Evolutionary conservation across 345 rosid genomes (phyloP).

Genomic region (Citrus reticulata): DNA sequence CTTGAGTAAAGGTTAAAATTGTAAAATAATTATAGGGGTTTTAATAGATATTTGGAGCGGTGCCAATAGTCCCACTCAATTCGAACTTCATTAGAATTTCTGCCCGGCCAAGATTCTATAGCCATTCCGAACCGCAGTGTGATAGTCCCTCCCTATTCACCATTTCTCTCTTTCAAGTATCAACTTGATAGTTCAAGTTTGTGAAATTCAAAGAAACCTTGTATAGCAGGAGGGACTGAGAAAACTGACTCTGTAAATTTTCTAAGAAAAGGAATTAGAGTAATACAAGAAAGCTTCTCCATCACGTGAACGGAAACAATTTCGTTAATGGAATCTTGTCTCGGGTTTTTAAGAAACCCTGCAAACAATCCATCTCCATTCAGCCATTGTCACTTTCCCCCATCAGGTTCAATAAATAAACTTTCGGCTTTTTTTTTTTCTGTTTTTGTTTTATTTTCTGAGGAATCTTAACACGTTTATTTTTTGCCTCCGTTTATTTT

Average conservation of each 20-base stretch:
- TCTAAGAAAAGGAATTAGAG: not conserved
- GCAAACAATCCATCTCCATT: not conserved
- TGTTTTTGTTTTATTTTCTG: not conserved
- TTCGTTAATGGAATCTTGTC: not conserved
- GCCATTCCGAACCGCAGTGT: no score
- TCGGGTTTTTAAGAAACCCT: not conserved
- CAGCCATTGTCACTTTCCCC: not conserved
- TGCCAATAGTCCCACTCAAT: no score
- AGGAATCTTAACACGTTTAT: not conserved
- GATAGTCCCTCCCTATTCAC: no score
- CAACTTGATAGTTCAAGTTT: not conserved
- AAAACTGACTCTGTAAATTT: not conserved
- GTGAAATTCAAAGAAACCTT: not conserved
- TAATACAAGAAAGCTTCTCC: not conserved
- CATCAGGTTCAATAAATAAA: not conserved
- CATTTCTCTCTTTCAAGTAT: not conserved
- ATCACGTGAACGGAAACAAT: not conserved
- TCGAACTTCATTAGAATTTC: no score
- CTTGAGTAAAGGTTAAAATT: no score
- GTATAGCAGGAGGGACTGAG: not conserved
- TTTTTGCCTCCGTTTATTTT: not conserved
- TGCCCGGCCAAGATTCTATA: no score
- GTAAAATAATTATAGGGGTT: no score
- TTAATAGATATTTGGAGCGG: no score
- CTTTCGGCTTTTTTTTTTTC: not conserved